Evolutionary conservation across 2,329 filamentous ascomycete species (phyloP).

Genomic region (Eutypa lata): DNA sequence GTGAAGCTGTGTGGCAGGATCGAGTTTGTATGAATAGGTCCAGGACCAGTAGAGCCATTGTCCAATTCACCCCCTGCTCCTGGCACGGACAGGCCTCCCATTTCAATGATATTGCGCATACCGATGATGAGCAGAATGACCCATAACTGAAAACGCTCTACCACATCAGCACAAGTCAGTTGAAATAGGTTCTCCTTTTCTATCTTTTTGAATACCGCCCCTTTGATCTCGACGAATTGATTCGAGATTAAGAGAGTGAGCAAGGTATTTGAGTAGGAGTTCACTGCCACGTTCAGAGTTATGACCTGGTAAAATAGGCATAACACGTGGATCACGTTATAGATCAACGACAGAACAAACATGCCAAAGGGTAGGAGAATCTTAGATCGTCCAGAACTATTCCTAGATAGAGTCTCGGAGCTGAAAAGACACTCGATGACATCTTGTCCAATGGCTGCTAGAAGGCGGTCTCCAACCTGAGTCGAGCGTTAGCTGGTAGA

Average conservation of each 20-base stretch:
- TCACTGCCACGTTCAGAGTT: conserved; percentile 94
- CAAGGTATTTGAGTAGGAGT: conserved; percentile 95
- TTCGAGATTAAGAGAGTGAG: conserved; percentile 92
- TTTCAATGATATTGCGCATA: conserved; percentile 92
- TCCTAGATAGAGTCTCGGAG: conserved; percentile 84
- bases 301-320: conserved; percentile 97
- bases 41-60: conserved; percentile 47
- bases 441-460: conserved; percentile 91
- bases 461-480: conserved; percentile 76
- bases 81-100: conserved; percentile 73
- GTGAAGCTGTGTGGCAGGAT: conserved; percentile 91
- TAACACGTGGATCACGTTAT: conserved; percentile 84
- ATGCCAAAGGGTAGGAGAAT: conserved; percentile 84
- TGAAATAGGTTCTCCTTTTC: conserved; percentile 98
- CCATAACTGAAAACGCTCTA: conserved; percentile 96
- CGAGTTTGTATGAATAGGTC: conserved; percentile 64
- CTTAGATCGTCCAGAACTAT: conserved; percentile 85
- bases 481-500: conserved; percentile 1
- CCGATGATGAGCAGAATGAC: conserved; percentile 96
- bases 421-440: conserved; percentile 95
- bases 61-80: conserved; percentile 49
- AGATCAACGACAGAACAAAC: conserved; percentile 80
- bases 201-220: conserved; percentile 96
- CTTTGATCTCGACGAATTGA: conserved; percentile 98
- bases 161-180: conserved; percentile 91